phyloP scores from a whole-genome alignment of 768 basidiomycete genomes.

The Tulasnella calospora region DNA sequence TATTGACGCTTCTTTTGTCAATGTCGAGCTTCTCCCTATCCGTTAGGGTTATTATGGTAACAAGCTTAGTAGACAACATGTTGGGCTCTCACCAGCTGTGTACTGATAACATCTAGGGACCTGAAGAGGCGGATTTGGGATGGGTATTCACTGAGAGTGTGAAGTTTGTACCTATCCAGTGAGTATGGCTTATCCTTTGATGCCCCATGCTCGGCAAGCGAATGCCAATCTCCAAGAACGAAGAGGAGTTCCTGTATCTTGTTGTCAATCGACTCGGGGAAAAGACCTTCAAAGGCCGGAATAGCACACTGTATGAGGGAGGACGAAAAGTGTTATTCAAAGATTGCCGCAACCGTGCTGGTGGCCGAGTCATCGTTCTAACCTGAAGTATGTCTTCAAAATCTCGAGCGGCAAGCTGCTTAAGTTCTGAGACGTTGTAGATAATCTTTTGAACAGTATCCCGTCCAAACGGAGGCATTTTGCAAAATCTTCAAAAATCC shows the following conservation, averaged over 20 bases:
- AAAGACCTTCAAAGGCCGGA: slow-evolving; percentile 24
- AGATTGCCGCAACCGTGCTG: background rate
- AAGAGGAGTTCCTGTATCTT: slow-evolving; percentile 16
- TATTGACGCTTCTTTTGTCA: slow-evolving; percentile 5
- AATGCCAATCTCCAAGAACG: slow-evolving; percentile 15
- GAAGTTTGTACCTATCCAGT: slow-evolving; percentile 18
- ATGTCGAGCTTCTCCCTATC: slow-evolving; percentile 19
- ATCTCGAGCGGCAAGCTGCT: slow-evolving; percentile 28
- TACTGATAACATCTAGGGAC: slow-evolving; percentile 5
- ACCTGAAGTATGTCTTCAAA: slow-evolving; percentile 35
- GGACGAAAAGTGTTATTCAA: background rate
- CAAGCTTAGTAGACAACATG: background rate
- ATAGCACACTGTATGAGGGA: slow-evolving; percentile 23
- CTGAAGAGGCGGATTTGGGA: slow-evolving; percentile 2
- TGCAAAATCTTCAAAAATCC: background rate
- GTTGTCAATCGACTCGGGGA: slow-evolving; percentile 20
- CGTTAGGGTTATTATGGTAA: background rate
- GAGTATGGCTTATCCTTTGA: background rate
- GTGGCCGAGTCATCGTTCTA: background rate
- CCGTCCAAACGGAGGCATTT: background rate
- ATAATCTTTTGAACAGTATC: slow-evolving; percentile 14
- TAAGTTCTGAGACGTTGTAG: slow-evolving; percentile 17
- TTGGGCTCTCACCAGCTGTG: slow-evolving; percentile 12
- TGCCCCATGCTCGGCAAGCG: background rate
- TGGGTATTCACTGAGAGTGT: slow-evolving; percentile 17